A percentile compares a stretch with the other conserved stretches of the same genome.
Evolutionary conservation across 2,329 filamentous ascomycete genomes (phyloP).

Genomic region (Penicillium sp.): DNA sequence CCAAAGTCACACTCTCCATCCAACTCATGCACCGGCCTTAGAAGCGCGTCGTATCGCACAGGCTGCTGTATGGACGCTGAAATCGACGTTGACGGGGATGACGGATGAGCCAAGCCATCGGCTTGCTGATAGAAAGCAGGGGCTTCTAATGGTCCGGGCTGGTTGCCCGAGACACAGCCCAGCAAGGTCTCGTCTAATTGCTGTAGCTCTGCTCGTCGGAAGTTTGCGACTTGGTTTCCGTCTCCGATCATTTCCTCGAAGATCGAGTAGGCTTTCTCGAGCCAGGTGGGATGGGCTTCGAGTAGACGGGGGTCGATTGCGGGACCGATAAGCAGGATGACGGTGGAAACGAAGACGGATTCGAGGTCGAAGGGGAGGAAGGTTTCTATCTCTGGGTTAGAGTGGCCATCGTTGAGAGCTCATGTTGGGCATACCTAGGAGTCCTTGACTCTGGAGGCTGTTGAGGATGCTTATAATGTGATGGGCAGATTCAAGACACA

Average conservation of each 20-base stretch:
- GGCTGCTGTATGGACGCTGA: slow-evolving; percentile 7
- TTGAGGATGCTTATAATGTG: slow-evolving; percentile 48
- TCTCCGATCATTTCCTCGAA: slow-evolving; percentile 52
- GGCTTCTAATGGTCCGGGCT: slow-evolving; percentile 13
- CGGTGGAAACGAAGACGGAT: slow-evolving; percentile 46
- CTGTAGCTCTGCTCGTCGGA: slow-evolving; percentile 49
- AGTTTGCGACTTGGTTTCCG: slow-evolving; percentile 51
- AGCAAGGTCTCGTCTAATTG: slow-evolving; percentile 41
- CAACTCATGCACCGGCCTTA: slow-evolving; percentile 12
- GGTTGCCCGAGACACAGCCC: slow-evolving; percentile 24
- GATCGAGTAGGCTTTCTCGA: slow-evolving; percentile 47
- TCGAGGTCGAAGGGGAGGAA: slow-evolving; percentile 55
- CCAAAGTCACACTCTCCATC: slow-evolving; percentile 15
- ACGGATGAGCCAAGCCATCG: slow-evolving; percentile 2
- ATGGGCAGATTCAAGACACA: slow-evolving; percentile 48
- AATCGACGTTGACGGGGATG: slow-evolving; percentile 13
- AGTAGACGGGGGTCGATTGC: slow-evolving; percentile 39
- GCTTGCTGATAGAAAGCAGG: slow-evolving; percentile 16
- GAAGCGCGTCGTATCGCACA: slow-evolving; percentile 15
- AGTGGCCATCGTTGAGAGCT: neutral
- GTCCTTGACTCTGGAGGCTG: slow-evolving; percentile 48
- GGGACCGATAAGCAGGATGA: slow-evolving; percentile 45
- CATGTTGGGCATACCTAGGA: slow-evolving; percentile 44
- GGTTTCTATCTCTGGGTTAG: slow-evolving; percentile 39
- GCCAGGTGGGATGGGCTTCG: slow-evolving; percentile 40